Conservation (phyloP, 495 filamentous ascomycete species). For the Xylaria castorea region DNA sequence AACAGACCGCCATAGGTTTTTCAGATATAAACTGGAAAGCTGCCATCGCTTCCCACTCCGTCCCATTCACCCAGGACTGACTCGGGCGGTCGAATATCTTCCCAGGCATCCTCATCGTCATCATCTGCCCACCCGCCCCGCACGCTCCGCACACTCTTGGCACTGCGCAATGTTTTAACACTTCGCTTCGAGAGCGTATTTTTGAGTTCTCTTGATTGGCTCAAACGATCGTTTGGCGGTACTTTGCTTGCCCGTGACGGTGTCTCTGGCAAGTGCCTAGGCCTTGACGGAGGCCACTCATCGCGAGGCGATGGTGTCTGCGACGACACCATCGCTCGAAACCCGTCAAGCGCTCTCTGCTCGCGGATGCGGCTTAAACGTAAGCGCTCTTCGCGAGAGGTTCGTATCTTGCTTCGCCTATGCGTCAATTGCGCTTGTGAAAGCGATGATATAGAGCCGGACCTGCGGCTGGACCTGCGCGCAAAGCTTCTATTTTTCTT, state of each 20-base stretch:
- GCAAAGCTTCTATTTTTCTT: constrained; percentile 20
- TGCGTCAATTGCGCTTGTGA: constrained; percentile 29
- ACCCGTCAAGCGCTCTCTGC: constrained; percentile 17
- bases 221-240: constrained; percentile 28
- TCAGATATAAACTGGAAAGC: constrained; percentile 43
- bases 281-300: constrained; percentile 24
- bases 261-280: constrained; percentile 33
- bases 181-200: constrained; percentile 27
- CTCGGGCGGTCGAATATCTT: constrained; percentile 38
- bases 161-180: constrained; percentile 30
- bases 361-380: constrained; percentile 24
- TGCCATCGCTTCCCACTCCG: constrained; percentile 34
- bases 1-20: not conserved
- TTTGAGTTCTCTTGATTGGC: constrained; percentile 22
- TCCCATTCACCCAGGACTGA: constrained; percentile 37
- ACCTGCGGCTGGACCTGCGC: constrained; percentile 26
- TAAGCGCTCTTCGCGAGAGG: constrained; percentile 31
- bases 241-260: constrained; percentile 26
- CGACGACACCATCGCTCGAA: constrained; percentile 15
- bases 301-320: constrained; percentile 29
- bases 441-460: constrained; percentile 20
- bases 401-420: constrained; percentile 24
- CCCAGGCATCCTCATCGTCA: constrained; percentile 39
- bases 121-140: constrained; percentile 32
- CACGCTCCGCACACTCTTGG: constrained; percentile 35